phyloP scores from a whole-genome alignment of 352 stramenopile genomes.

The Globisporangium alternatum region DNA sequence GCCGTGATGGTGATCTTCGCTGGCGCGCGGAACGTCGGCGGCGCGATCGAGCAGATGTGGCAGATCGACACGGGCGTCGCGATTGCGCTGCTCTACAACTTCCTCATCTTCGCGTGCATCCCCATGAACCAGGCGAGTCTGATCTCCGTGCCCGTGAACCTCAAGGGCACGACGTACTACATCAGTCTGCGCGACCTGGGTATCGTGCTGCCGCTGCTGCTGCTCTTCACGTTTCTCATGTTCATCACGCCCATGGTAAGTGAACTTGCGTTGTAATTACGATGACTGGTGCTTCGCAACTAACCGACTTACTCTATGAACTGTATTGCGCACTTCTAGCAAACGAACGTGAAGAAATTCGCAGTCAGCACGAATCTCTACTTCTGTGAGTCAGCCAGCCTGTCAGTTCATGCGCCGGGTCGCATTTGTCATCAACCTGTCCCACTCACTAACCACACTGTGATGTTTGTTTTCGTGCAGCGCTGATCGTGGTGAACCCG shows the following conservation, averaged over 20 bases:
- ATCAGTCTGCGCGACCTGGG: constrained; percentile 64
- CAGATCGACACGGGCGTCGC: constrained; percentile 69
- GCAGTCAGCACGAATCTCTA: constrained; percentile 73
- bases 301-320: background rate
- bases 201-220: constrained; percentile 52
- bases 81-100: constrained; percentile 75
- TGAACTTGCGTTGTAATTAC: constrained; percentile 20
- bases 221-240: constrained; percentile 63
- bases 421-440: background rate
- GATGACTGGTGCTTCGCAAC: background rate
- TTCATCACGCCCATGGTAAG: constrained; percentile 55
- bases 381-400: constrained; percentile 47
- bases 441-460: background rate
- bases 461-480: constrained; percentile 18
- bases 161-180: constrained; percentile 54
- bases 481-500: constrained; percentile 54
- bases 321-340: constrained; percentile 18
- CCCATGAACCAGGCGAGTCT: constrained; percentile 47
- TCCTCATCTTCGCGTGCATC: constrained; percentile 54
- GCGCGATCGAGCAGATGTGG: constrained; percentile 61
- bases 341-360: constrained; percentile 77
- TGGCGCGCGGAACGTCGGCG: constrained; percentile 52
- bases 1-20: constrained; percentile 75
- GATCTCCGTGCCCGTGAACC: constrained; percentile 41
- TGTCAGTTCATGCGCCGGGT: background rate